These are phyloP conservation scores for Gossypium lobatum DNA, from an alignment of 441 rosid species.

Conservation along the genomic window DNA sequence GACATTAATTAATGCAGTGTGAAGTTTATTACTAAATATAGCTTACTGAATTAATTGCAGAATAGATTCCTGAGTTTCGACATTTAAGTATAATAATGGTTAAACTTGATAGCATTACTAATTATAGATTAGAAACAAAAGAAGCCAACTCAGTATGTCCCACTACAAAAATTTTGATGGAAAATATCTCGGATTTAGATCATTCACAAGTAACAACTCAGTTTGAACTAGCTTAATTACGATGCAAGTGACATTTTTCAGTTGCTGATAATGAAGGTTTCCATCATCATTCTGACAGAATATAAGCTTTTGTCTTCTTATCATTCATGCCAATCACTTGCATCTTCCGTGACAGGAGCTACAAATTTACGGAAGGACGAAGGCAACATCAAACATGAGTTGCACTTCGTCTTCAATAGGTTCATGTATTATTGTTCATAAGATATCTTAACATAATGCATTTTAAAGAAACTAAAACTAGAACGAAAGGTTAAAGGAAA, in stretches of 20 bases:
- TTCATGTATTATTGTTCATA: neutral
- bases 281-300: neutral
- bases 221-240: neutral
- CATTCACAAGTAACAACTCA: neutral
- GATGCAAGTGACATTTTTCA: neutral
- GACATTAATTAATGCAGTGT: neutral
- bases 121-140: neutral
- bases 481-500: neutral
- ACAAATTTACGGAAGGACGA: neutral
- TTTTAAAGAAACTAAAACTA: constrained; percentile 5
- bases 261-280: neutral
- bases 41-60: constrained; percentile 8
- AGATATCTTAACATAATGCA: neutral
- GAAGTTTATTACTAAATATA: constrained; percentile 1
- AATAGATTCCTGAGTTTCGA: neutral
- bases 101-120: neutral
- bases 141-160: neutral
- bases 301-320: neutral
- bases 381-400: neutral
- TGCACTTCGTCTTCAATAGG: neutral
- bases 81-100: neutral
- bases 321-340: neutral
- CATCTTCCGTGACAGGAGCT: neutral
- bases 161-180: neutral
- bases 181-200: neutral